These are phyloP conservation scores for Cystobasidium tubakii DNA, from an alignment of 768 basidiomycete genomes.

Conservation along the genomic window DNA sequence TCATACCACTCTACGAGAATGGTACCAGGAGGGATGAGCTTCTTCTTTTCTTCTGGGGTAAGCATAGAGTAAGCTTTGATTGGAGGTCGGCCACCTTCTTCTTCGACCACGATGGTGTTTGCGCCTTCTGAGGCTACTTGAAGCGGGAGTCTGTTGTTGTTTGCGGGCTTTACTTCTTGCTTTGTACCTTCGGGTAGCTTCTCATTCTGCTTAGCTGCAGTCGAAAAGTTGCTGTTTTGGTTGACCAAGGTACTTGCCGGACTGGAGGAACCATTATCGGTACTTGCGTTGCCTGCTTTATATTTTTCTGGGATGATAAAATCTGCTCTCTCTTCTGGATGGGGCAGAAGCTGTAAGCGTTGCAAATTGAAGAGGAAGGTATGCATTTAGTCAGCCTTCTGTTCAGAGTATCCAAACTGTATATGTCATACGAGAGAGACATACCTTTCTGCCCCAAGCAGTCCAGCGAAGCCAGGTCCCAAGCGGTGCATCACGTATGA, in stretches of 20 bases:
- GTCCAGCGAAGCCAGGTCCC: constrained; percentile 11
- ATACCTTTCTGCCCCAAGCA: constrained; percentile 21
- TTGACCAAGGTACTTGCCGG: not conserved
- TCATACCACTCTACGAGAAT: constrained; percentile 20
- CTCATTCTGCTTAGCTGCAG: not conserved
- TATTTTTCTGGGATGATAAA: constrained; percentile 1
- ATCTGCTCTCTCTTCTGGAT: constrained; percentile 16
- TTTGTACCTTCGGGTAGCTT: not conserved
- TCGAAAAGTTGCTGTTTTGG: not conserved
- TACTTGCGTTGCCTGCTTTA: not conserved
- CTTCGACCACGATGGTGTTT: not conserved
- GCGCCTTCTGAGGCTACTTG: constrained; percentile 3
- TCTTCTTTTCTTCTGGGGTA: not conserved
- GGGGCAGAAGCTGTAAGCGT: constrained; percentile 10
- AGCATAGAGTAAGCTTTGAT: not conserved
- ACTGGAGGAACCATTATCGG: not conserved
- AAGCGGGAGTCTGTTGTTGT: not conserved
- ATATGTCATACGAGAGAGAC: not conserved
- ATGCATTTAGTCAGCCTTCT: not conserved
- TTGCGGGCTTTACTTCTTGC: not conserved
- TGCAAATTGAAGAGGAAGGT: not conserved
- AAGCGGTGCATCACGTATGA: constrained; percentile 17
- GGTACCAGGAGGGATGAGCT: constrained; percentile 1
- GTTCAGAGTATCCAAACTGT: too few relatives aligned
- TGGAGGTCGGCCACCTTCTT: not conserved